These are phyloP conservation scores for Tuber microsphaerosporum DNA, from an alignment of 495 filamentous ascomycete species.

Conservation along the genomic window DNA sequence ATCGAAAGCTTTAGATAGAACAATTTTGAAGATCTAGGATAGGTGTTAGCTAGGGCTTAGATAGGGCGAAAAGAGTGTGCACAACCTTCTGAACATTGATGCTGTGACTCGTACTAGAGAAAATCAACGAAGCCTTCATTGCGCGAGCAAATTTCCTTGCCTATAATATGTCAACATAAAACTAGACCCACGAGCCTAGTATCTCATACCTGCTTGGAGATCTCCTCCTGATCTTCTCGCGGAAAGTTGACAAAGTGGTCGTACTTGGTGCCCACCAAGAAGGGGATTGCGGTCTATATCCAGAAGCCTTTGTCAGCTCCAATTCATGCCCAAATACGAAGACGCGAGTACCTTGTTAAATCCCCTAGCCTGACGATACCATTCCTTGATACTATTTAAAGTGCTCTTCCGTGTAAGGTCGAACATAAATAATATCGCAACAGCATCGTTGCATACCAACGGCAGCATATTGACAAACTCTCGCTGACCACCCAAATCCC, in stretches of 20 bases:
- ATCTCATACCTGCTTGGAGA: constrained; percentile 62
- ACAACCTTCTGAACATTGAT: constrained; percentile 98
- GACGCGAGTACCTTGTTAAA: constrained; percentile 67
- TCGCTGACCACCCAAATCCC: constrained; percentile 95
- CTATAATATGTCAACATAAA: constrained; percentile 45
- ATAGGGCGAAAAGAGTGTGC: background rate
- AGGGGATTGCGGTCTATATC: constrained; percentile 76
- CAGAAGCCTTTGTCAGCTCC: background rate
- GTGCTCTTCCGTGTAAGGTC: constrained; percentile 97
- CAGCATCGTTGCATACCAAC: constrained; percentile 95
- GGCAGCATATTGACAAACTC: constrained; percentile 99
- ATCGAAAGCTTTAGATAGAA: constrained; percentile 96
- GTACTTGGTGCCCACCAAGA: constrained; percentile 94
- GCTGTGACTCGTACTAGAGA: constrained; percentile 96
- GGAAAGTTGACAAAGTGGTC: constrained; percentile 99
- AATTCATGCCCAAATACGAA: background rate
- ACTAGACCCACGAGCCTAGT: constrained; percentile 44
- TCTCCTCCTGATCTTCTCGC: constrained; percentile 94
- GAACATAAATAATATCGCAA: constrained; percentile 99
- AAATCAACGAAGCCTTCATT: constrained; percentile 94
- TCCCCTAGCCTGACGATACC: constrained; percentile 94
- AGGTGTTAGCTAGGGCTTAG: background rate
- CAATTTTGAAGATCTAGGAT: constrained; percentile 94
- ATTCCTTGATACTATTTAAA: constrained; percentile 97
- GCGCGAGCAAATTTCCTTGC: constrained; percentile 94